Base-by-base conservation (phyloP, 345 rosid species). In the Turritis glabra region DNA sequence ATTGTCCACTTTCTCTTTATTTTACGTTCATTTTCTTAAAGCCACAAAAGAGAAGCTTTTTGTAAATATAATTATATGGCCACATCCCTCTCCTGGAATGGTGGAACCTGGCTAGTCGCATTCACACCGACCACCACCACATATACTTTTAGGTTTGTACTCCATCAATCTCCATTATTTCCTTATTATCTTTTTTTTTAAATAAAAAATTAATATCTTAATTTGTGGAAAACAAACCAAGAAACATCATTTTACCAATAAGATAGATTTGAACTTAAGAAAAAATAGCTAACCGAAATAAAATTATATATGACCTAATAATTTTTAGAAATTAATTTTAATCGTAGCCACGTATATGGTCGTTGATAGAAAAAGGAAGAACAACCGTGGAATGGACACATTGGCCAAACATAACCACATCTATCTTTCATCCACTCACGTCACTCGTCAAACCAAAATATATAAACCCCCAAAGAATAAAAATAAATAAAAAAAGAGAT, bases 331-430 rank as follows among this genome's bases (percentile, higher is more conserved):
- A 69, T 8, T 12, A 50, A 51, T 22, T 12, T 52, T 8, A 60
- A 59, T 21, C 11, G 23, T 61, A 61, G 75, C 80, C 80, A 69
- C 59, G 62, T 63, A 70, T 53, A 56, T 37, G 58, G 65, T 76
- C 71, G 51, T 55, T 70, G 75, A 76, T 53, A 44, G 52, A 69
- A 68, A 53, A 40, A 14, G 17, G 64, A 41, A 68, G 56, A 61
- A 43, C 41, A 76, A 76, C 50, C 30, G 54, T 63, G 14, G 59
- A 62, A 76, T 70, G 2, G 75, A 76, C 75, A 63, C 27, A 70
- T 18, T 76, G 75, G 51, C 46, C 22, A 38, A 54, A 55, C 26
- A 64, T 70, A 69, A 70, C 80, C 80, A 77, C 80, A 77, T 63
- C 52, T 70, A 63, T n/a, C 12, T 55, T 27, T 17, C 80, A 41